These are phyloP conservation scores for Umbelopsis ramanniana DNA, from an alignment of 192 early-diverging fungal species.

Conservation along the genomic window DNA sequence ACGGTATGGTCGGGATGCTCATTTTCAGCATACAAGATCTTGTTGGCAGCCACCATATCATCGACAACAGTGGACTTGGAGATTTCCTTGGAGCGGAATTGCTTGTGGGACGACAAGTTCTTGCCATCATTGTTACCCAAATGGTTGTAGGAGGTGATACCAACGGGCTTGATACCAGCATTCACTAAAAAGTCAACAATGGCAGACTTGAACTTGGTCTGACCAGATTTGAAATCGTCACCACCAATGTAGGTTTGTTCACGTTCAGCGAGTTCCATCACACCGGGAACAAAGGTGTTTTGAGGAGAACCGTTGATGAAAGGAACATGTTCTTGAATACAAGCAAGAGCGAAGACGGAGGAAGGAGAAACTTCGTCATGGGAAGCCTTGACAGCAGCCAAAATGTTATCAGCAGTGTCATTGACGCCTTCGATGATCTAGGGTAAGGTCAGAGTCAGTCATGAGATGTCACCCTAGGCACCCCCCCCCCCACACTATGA, in stretches of 20 bases:
- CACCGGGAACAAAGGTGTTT: conserved; percentile 99
- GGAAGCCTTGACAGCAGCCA: conserved; percentile 77
- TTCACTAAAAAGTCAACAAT: conserved; percentile 98
- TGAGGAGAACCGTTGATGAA: conserved; percentile 99
- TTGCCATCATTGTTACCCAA: conserved; percentile 99
- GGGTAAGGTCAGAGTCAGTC: too few species aligned
- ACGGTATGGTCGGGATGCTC: conserved; percentile 75
- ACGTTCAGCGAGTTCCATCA: conserved; percentile 87
- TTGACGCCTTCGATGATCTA: conserved; percentile 83
- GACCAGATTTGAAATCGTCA: conserved; percentile 99
- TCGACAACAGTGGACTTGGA: conserved; percentile 99
- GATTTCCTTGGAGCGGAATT: conserved; percentile 99
- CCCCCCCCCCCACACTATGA: too few species aligned
- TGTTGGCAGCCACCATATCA: conserved; percentile 98
- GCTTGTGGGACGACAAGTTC: conserved; percentile 95
- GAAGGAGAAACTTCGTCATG: conserved; percentile 95
- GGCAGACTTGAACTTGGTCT: conserved; percentile 99
- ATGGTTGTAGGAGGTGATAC: conserved; percentile 97
- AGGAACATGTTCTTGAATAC: conserved; percentile 92
- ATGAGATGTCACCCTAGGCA: too few species aligned
- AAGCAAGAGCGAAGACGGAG: conserved; percentile 94
- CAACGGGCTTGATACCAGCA: conserved; percentile 97
- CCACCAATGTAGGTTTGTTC: conserved; percentile 93
- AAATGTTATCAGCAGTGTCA: conserved; percentile 94
- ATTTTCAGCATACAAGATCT: conserved; percentile 84